Conservation (phyloP, 164 flowering plant genomes). For the Aristolochia californica region DNA sequence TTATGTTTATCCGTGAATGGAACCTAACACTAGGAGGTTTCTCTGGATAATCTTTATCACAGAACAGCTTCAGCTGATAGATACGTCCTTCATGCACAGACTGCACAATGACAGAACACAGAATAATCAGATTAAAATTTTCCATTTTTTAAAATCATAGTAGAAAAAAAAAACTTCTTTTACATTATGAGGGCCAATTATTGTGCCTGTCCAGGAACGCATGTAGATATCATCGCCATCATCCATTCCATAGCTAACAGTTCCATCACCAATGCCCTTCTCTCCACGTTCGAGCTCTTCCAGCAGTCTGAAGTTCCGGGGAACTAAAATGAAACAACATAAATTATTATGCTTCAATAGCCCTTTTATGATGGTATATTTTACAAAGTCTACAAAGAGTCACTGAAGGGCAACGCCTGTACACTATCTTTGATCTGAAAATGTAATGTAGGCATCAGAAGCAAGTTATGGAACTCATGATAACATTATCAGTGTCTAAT, state of each 20-base stretch:
- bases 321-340: slow-evolving; percentile 8
- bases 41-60: slow-evolving; percentile 96
- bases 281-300: slow-evolving; percentile 18
- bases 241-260: slow-evolving; percentile 19
- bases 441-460: no score
- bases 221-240: slow-evolving; percentile 15
- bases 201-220: slow-evolving; percentile 18
- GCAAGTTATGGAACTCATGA: no score
- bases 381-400: neutral
- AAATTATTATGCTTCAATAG: slow-evolving; percentile 1
- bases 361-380: no score
- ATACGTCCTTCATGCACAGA: slow-evolving; percentile 96
- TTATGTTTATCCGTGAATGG: slow-evolving; percentile 83
- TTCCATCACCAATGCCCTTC: slow-evolving; percentile 18
- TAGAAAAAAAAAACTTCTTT: neutral
- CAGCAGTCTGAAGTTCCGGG: slow-evolving; percentile 16
- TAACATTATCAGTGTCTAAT: no score
- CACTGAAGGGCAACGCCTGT: no score
- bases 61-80: slow-evolving; percentile 87
- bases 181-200: slow-evolving; percentile 17
- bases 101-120: slow-evolving; percentile 31
- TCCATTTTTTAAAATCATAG: no score
- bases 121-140: neutral
- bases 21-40: slow-evolving; percentile 92
- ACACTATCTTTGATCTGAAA: no score